phyloP scores from a whole-genome alignment of 176 grass and related monocot species.

The Elaeis guineensis region DNA sequence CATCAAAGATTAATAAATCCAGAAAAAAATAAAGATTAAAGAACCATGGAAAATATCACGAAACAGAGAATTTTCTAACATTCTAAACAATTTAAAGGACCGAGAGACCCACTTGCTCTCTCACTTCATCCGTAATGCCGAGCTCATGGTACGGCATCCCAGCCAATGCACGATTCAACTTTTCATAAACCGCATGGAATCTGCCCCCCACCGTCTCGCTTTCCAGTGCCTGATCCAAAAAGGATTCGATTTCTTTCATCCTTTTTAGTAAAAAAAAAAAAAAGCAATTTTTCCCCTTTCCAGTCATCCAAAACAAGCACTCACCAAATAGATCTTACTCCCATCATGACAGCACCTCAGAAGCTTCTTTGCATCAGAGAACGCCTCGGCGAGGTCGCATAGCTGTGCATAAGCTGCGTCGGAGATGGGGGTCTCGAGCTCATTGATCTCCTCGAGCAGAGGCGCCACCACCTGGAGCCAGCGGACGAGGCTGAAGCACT shows the following conservation, averaged over 20 bases:
- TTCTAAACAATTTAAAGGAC: no score
- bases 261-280: no score
- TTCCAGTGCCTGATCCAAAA: conserved; percentile 37
- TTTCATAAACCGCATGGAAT: conserved; percentile 44
- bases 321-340: conserved; percentile 66
- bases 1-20: neutral
- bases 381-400: conserved; percentile 25
- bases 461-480: conserved; percentile 54
- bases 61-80: no score
- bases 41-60: neutral
- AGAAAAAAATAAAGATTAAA: neutral
- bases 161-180: conserved; percentile 42
- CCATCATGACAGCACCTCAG: conserved; percentile 59
- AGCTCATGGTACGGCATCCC: conserved; percentile 52
- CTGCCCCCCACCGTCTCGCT: conserved; percentile 30
- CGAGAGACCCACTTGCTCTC: conserved; percentile 46
- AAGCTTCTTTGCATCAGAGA: conserved; percentile 42
- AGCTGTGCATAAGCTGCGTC: conserved; percentile 29
- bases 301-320: neutral
- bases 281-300: no score
- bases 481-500: conserved; percentile 42
- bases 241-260: no score
- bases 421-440: conserved; percentile 29
- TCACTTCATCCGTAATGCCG: conserved; percentile 51
- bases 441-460: conserved; percentile 46